phyloP scores from a whole-genome alignment of 2,329 filamentous ascomycete species.

The Diaporthe australafricana region DNA sequence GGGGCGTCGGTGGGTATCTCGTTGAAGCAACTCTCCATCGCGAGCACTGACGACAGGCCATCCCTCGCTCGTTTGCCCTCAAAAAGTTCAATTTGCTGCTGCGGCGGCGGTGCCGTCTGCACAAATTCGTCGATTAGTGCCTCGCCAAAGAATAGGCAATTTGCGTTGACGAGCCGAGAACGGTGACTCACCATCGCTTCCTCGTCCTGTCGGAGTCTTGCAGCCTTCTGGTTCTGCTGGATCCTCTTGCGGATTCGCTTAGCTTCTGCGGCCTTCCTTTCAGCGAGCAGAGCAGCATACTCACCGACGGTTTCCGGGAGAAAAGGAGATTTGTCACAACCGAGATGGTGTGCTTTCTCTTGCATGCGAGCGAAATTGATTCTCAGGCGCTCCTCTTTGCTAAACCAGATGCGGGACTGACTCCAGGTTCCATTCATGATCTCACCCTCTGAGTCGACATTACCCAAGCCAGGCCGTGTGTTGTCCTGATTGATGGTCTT shows the following conservation, averaged over 20 bases:
- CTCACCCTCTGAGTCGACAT: neutral
- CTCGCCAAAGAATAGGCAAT: neutral
- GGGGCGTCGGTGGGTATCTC: neutral
- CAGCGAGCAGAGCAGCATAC: slow-evolving; percentile 23
- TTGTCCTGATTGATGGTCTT: neutral
- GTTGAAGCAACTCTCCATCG: slow-evolving; percentile 28
- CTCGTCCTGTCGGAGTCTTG: neutral
- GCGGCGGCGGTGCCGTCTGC: neutral
- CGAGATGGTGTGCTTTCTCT: slow-evolving; percentile 17
- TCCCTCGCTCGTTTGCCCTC: neutral
- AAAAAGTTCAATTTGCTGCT: neutral
- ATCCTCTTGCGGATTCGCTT: slow-evolving; percentile 28
- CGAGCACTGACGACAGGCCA: slow-evolving; percentile 15
- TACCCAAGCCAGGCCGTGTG: neutral
- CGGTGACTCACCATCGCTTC: neutral
- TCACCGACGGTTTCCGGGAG: slow-evolving; percentile 20
- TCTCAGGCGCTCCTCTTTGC: slow-evolving; percentile 28
- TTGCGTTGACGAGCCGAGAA: neutral
- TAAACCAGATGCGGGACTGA: slow-evolving; percentile 25
- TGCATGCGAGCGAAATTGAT: slow-evolving; percentile 25
- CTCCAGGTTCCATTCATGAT: neutral
- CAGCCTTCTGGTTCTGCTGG: slow-evolving; percentile 12
- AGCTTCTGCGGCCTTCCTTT: slow-evolving; percentile 21
- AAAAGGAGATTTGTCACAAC: slow-evolving; percentile 15
- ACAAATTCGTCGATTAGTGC: slow-evolving; percentile 7